Conservation (phyloP, 345 rosid species). For the thale cress (Arabidopsis thaliana) region DNA sequence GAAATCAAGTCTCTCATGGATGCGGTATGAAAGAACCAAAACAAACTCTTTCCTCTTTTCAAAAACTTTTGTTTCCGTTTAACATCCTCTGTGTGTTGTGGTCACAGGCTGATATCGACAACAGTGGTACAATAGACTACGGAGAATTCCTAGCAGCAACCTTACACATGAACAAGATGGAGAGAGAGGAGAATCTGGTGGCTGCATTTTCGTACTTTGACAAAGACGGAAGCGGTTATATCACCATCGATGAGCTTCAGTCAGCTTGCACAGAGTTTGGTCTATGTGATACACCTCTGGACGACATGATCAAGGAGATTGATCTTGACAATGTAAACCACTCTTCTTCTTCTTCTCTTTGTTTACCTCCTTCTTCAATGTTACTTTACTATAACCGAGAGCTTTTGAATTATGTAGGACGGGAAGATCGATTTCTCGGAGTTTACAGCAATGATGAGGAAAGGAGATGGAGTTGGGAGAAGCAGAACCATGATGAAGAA, state of each 20-base stretch:
- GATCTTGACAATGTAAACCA: constrained; percentile 83
- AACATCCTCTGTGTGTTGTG: neutral
- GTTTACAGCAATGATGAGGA: constrained; percentile 93
- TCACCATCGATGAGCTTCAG: constrained; percentile 94
- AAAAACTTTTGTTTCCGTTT: neutral
- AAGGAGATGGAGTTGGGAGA: constrained; percentile 68
- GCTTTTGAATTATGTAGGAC: constrained; percentile 28
- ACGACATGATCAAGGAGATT: constrained; percentile 85
- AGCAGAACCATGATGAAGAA: constrained; percentile 73
- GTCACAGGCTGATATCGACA: constrained; percentile 91
- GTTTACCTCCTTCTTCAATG: neutral
- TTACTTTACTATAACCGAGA: neutral
- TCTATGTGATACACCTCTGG: constrained; percentile 73
- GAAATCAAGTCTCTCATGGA: constrained; percentile 95
- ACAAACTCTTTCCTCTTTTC: neutral
- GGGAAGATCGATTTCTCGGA: constrained; percentile 50
- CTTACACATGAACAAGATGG: constrained; percentile 90
- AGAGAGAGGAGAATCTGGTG: constrained; percentile 84
- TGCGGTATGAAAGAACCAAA: constrained; percentile 53
- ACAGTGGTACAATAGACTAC: constrained; percentile 87
- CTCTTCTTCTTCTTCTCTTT: constrained; percentile 3
- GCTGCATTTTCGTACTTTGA: constrained; percentile 94
- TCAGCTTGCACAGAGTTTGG: constrained; percentile 96
- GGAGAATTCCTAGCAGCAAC: constrained; percentile 99
- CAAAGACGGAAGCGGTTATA: constrained; percentile 93